phyloP scores from a whole-genome alignment of 352 stramenopile species.

The Globisporangium paddicum region DNA sequence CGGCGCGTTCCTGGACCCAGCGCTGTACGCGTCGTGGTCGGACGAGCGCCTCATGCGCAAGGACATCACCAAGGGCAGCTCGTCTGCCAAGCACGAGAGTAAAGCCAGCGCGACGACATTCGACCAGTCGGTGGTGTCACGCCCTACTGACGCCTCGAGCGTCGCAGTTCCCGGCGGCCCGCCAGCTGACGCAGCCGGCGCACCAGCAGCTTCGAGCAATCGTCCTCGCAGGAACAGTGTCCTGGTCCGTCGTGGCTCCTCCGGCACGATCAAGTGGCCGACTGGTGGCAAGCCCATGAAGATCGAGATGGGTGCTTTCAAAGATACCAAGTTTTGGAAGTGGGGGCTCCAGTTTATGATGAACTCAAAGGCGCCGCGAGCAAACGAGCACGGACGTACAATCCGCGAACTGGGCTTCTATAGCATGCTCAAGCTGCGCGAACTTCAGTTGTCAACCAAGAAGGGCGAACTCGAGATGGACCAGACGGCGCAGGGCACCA shows the following conservation, averaged over 20 bases:
- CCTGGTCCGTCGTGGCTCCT: conserved; percentile 9
- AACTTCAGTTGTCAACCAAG: conserved; percentile 70
- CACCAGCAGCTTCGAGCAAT: conserved; percentile 6
- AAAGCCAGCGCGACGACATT: background rate
- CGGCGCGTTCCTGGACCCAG: conserved; percentile 75
- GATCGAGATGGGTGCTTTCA: conserved; percentile 75
- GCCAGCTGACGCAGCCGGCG: conserved; percentile 29
- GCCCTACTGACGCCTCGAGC: conserved; percentile 7
- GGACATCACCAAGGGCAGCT: conserved; percentile 20
- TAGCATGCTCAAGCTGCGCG: conserved; percentile 79
- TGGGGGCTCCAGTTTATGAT: conserved; percentile 84
- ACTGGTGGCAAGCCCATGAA: conserved; percentile 70
- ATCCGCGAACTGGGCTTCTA: conserved; percentile 86
- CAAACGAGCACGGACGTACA: conserved; percentile 73
- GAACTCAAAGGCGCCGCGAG: conserved; percentile 70
- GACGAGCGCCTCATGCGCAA: conserved; percentile 64
- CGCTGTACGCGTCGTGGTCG: conserved; percentile 79
- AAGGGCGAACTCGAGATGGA: conserved; percentile 86
- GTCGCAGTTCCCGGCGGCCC: conserved; percentile 29
- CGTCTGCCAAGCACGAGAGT: conserved; percentile 5
- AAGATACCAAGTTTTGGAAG: conserved; percentile 84
- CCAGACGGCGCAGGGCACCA: conserved; percentile 77
- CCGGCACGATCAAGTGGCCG: conserved; percentile 28
- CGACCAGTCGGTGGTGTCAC: conserved; percentile 12
- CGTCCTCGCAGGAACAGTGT: conserved; percentile 17